phyloP scores from a whole-genome alignment of 1,284 basidiomycete genomes.

The Pseudozyma tsukubaensis region DNA sequence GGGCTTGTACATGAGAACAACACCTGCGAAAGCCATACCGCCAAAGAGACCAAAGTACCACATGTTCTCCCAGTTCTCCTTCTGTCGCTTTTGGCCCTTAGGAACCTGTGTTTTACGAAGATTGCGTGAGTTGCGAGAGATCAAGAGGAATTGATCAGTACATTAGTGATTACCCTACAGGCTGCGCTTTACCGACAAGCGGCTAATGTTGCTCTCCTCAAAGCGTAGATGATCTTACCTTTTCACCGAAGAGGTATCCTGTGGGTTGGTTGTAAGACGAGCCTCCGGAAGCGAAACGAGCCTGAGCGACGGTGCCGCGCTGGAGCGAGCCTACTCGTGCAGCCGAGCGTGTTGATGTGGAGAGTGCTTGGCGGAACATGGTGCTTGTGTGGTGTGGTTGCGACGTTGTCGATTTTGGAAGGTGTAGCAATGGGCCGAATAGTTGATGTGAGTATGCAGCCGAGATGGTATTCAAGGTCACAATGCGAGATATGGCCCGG shows the following conservation, averaged over 20 bases:
- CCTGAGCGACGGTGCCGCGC: slow-evolving; percentile 32
- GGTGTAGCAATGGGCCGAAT: background rate
- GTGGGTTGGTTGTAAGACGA: slow-evolving; percentile 65
- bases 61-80: slow-evolving; percentile 80
- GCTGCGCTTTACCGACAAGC: no score
- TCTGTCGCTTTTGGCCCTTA: slow-evolving; percentile 81
- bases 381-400: slow-evolving; percentile 6
- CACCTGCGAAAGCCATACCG: slow-evolving; percentile 79
- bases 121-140: background rate
- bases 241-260: slow-evolving; percentile 65
- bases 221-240: slow-evolving; percentile 43
- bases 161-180: no score
- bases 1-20: slow-evolving; percentile 91
- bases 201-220: background rate
- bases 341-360: slow-evolving; percentile 32
- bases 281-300: slow-evolving; percentile 48
- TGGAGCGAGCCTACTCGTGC: slow-evolving; percentile 24
- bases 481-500: slow-evolving; percentile 28
- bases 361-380: slow-evolving; percentile 44
- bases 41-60: slow-evolving; percentile 78
- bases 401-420: slow-evolving; percentile 1
- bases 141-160: background rate
- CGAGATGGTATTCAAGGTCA: slow-evolving; percentile 8
- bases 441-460: slow-evolving; percentile 11
- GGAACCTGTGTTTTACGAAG: slow-evolving; percentile 70